These are phyloP conservation scores for Aspergillus floridensis DNA, from an alignment of 2,329 filamentous ascomycete species.

Conservation along the genomic window DNA sequence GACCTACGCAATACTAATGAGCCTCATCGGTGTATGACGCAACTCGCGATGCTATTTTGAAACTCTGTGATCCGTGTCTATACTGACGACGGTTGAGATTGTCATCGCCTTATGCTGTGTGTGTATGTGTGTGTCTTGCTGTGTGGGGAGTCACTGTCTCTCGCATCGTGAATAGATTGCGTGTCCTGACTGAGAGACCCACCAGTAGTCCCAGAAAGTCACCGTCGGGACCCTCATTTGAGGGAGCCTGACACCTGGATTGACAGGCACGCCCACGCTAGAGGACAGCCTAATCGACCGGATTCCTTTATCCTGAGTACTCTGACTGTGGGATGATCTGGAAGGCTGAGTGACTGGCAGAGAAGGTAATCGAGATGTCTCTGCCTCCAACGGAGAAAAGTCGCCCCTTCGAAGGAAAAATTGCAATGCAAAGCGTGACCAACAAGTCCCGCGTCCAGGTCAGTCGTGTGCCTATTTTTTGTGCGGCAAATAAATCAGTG, in stretches of 20 bases:
- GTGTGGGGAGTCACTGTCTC: neutral
- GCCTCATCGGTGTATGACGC: neutral
- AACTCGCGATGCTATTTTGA: neutral
- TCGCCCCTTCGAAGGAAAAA: too few relatives aligned
- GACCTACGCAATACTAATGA: neutral
- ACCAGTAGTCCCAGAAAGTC: neutral
- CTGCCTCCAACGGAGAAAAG: neutral
- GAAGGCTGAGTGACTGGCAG: neutral
- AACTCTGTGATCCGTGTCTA: neutral
- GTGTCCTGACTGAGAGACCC: constrained; percentile 7
- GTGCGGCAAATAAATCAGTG: constrained; percentile 2
- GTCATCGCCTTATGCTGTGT: neutral
- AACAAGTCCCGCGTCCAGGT: too few relatives aligned
- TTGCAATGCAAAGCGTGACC: too few relatives aligned
- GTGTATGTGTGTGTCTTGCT: neutral
- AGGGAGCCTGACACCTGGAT: constrained; percentile 1
- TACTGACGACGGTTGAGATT: neutral
- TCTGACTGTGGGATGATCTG: neutral
- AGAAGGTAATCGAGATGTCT: neutral
- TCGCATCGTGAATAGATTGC: constrained; percentile 1
- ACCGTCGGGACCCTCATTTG: neutral
- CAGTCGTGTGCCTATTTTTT: neutral
- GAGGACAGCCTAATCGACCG: neutral
- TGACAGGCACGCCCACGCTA: constrained; percentile 2
- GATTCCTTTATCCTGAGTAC: neutral